Evolutionary conservation across 169 alveolate species (phyloP).

Genomic region (Amoebophrya sp.): DNA sequence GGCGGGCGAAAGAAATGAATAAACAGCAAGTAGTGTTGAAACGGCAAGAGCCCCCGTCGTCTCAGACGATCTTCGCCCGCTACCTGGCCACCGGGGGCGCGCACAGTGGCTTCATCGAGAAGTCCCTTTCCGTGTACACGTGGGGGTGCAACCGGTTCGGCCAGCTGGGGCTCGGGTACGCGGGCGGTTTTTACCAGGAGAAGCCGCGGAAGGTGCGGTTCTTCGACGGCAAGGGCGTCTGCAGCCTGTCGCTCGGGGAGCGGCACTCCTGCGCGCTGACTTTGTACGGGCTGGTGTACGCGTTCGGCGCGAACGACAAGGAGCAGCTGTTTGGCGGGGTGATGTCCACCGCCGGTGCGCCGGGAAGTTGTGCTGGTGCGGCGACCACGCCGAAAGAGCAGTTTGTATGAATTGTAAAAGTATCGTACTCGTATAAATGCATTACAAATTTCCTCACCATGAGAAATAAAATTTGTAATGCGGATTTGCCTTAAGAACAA

Average conservation of each 20-base stretch:
- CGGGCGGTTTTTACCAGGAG: not conserved
- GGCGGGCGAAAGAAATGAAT: too few species aligned
- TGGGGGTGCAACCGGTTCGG: conserved; percentile 11
- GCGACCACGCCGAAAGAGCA: too few species aligned
- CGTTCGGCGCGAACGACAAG: not conserved
- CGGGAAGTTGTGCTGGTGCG: too few species aligned
- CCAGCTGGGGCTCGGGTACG: not conserved
- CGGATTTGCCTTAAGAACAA: too few species aligned
- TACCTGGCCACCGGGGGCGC: not conserved
- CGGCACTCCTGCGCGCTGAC: not conserved
- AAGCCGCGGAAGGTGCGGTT: not conserved
- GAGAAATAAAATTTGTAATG: too few species aligned
- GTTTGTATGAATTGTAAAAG: too few species aligned
- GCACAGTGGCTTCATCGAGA: not conserved
- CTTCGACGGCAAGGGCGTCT: not conserved
- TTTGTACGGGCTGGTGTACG: not conserved
- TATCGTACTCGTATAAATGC: too few species aligned
- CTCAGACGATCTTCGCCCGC: not conserved
- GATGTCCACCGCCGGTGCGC: too few species aligned
- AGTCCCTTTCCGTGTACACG: not conserved
- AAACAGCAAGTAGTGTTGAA: too few species aligned
- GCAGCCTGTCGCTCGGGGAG: not conserved
- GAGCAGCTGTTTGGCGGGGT: not conserved
- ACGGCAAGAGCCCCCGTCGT: too few species aligned
- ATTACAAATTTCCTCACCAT: too few species aligned